Evolutionary conservation across 2,329 filamentous ascomycete genomes (phyloP).

Genomic region (Aspergillus pseudoglaucus): DNA sequence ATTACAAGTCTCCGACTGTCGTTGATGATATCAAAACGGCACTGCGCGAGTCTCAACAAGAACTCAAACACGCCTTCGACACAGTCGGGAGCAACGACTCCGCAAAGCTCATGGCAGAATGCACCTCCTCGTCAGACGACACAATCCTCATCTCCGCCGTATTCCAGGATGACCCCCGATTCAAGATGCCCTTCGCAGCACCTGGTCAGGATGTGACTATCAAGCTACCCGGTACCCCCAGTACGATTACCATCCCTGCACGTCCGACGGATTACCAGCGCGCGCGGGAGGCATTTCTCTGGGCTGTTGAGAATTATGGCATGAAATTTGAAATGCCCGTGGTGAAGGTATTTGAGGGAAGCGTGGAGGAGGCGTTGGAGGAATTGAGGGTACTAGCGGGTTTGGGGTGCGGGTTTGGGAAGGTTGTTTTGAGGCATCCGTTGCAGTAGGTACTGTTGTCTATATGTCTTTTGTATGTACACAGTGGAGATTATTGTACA

Average conservation of each 20-base stretch:
- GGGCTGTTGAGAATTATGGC: not conserved
- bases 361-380: not conserved
- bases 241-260: not conserved
- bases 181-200: not conserved
- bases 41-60: not conserved
- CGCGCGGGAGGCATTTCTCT: not conserved
- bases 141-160: not conserved
- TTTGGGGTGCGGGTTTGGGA: slow-evolving; percentile 9
- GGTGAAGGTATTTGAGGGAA: not conserved
- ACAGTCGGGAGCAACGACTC: not conserved
- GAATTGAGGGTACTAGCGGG: not conserved
- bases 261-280: not conserved
- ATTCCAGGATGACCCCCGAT: not conserved
- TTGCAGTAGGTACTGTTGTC: not conserved
- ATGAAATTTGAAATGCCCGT: not conserved
- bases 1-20: slow-evolving; percentile 5
- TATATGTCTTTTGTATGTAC: too few species aligned
- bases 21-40: not conserved
- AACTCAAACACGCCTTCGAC: not conserved
- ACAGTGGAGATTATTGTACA: too few species aligned
- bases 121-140: not conserved
- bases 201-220: not conserved
- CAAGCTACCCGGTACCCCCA: not conserved
- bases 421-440: slow-evolving; percentile 5
- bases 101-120: not conserved